A percentile compares a stretch with the other conserved stretches of the same genome.
Evolutionary conservation across 2,329 filamentous ascomycete genomes (phyloP).

Genomic region (Fusarium globosum): DNA sequence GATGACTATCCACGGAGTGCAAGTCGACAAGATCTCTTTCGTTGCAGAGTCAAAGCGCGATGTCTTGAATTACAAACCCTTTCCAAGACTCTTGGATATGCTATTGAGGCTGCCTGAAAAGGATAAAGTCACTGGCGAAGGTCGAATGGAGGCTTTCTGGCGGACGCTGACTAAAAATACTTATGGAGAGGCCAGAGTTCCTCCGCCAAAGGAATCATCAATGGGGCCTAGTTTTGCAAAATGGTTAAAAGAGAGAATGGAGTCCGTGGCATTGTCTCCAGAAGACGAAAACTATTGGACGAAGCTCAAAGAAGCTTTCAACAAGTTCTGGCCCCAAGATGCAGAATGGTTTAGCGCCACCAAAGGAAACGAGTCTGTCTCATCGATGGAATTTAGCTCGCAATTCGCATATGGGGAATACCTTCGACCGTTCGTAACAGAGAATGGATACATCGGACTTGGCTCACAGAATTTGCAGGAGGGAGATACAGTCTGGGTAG

Average conservation of each 20-base stretch:
- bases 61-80: rapidly evolving
- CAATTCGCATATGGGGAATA: background rate
- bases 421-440: background rate
- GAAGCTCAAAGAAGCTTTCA: background rate
- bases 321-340: background rate
- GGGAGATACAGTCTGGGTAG: background rate
- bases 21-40: background rate
- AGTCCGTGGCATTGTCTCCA: rapidly evolving
- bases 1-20: rapidly evolving
- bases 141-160: background rate
- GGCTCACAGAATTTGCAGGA: background rate
- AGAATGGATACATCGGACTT: background rate
- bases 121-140: background rate
- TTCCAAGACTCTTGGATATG: background rate
- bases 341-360: background rate
- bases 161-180: background rate
- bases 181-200: background rate
- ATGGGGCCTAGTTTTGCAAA: background rate
- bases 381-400: background rate
- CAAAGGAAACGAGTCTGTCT: background rate
- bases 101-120: background rate
- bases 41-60: background rate
- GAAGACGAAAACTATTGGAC: background rate
- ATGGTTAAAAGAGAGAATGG: background rate
- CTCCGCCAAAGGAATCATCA: background rate